phyloP scores from a whole-genome alignment of 768 basidiomycete species.

The Leccinum longicurvipes region DNA sequence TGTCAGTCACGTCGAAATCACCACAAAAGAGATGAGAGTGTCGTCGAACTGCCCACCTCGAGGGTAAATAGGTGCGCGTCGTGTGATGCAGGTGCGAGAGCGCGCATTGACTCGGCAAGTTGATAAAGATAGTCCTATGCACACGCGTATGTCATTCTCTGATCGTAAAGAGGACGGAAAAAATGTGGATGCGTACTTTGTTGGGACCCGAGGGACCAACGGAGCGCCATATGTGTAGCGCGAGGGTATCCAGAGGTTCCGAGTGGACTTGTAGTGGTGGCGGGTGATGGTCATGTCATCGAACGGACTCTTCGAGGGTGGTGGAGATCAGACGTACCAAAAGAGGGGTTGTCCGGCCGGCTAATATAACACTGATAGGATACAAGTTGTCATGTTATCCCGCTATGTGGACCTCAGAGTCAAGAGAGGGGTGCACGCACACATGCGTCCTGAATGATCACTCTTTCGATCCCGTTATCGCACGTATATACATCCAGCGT shows the following conservation, averaged over 20 bases:
- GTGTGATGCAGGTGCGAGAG: slow-evolving; percentile 66
- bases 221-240: slow-evolving; percentile 65
- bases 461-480: slow-evolving; percentile 44
- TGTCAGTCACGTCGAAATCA: background rate
- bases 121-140: slow-evolving; percentile 81
- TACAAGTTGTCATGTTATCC: background rate
- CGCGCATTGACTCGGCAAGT: slow-evolving; percentile 65
- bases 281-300: background rate
- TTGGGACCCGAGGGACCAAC: slow-evolving; percentile 86
- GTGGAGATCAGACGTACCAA: slow-evolving; percentile 47
- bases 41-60: slow-evolving; percentile 46
- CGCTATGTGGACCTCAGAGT: background rate
- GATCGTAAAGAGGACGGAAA: background rate
- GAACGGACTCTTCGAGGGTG: too few relatives aligned
- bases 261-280: slow-evolving; percentile 58
- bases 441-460: slow-evolving; percentile 43
- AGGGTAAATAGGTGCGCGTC: slow-evolving; percentile 76
- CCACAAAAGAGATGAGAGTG: background rate
- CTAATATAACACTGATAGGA: slow-evolving; percentile 76
- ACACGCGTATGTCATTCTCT: background rate
- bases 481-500: slow-evolving; percentile 70
- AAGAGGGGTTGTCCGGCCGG: slow-evolving; percentile 82
- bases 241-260: slow-evolving; percentile 66
- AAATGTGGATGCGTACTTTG: slow-evolving; percentile 51
- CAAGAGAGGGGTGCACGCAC: background rate